Base-by-base conservation (phyloP, 2,329 filamentous ascomycete genomes). In the Fusarium sp. region DNA sequence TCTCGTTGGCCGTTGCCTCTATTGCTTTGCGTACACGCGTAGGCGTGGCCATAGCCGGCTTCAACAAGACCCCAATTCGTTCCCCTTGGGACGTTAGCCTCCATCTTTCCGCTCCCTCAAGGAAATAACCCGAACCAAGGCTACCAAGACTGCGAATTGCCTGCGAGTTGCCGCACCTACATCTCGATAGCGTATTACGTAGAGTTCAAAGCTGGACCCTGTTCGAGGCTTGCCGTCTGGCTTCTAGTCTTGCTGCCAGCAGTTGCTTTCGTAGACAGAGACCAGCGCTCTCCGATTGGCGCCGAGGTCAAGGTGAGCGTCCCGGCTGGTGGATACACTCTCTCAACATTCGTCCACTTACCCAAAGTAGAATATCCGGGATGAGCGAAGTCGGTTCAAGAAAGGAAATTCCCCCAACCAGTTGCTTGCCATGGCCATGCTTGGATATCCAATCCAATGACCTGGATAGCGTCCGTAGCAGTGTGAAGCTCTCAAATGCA, bases 11-110 rank as follows among this genome's bases (percentile, higher is more conserved):
- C 45, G 52, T 37, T 50, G 18, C 25, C 35, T 43, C 35, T 7
- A 9, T 37, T 34, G 39, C 27, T 32, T 52, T 61, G 54, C 18
- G 43, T 37, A 57, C 61, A 62, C 61, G 25, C 52, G 25, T 14
- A 54, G 74, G 70, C 45, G 75, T 78, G 71, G 41, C 37, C 52
- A 72, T 78, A 78, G 70, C 63, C 72, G 74, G 74, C 66, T 73
- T 68, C 48, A 68, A 58, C 32, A 35, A 60, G 39, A 50, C 43
- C 48, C 54, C 57, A 50, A 61, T 66, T 39, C 50, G 37, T 62
- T 20, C 27, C 45, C 43, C 45, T 37, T 39, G 23, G 20, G 35
- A 58, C 56, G 41, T 66, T 71, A 67, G 64, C 62, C 69, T 78
- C 75, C 73, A 70, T 78, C 64, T 73, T 75, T 69, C 75, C 73